These are phyloP conservation scores for Lentinula novae-zelandiae DNA, from an alignment of 1,284 basidiomycete genomes.

Conservation along the genomic window DNA sequence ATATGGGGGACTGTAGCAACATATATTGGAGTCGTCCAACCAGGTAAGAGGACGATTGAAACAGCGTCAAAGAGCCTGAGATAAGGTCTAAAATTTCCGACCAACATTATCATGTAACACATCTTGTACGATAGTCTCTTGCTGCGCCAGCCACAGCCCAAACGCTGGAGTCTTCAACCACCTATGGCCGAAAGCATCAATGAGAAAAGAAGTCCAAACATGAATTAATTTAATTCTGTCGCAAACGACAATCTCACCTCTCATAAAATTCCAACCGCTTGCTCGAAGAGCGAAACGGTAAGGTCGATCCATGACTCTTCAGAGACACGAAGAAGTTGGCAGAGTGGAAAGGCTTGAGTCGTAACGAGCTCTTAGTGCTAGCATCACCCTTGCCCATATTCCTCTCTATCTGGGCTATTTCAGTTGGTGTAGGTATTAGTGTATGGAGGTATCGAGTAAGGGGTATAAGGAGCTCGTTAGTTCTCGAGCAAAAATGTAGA, in stretches of 20 bases:
- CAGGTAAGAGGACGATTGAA: not conserved
- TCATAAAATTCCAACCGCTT: conserved; percentile 72
- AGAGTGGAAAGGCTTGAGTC: conserved; percentile 78
- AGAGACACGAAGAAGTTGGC: conserved; percentile 80
- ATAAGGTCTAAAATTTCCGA: not conserved
- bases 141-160: conserved; percentile 70
- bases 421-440: conserved; percentile 70
- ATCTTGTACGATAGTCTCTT: conserved; percentile 63
- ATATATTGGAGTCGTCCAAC: no score
- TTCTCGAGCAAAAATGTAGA: conserved; percentile 84
- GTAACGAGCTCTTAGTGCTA: conserved; percentile 18
- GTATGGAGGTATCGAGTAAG: conserved; percentile 92
- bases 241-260: conserved; percentile 21
- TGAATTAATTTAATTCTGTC: not conserved
- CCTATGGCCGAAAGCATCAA: conserved; percentile 18
- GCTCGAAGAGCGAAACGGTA: conserved; percentile 69
- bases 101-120: conserved; percentile 35
- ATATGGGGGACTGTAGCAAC: no score
- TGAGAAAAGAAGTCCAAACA: not conserved
- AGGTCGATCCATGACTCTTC: conserved; percentile 71
- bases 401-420: conserved; percentile 28
- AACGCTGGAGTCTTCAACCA: conserved; percentile 74
- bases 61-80: not conserved
- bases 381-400: conserved; percentile 3
- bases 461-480: conserved; percentile 87